Conservation (phyloP, 2,329 filamentous ascomycete species). For the Venturia asperata region DNA sequence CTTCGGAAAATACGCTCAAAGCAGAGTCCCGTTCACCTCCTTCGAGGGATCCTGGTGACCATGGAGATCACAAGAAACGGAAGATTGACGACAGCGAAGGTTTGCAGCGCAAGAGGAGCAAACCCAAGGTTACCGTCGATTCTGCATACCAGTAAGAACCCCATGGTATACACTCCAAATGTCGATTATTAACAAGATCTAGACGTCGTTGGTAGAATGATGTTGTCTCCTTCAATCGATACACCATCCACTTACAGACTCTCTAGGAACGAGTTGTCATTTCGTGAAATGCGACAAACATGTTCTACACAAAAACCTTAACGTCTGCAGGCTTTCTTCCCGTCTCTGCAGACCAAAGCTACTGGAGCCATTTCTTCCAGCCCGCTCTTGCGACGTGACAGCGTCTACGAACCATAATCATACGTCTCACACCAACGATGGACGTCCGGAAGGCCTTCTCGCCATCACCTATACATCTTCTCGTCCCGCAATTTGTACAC, state of each 20-base stretch:
- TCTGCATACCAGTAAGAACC: constrained; percentile 7
- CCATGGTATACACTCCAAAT: background rate
- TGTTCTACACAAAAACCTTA: background rate
- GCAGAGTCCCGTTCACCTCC: constrained; percentile 4
- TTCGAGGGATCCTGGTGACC: background rate
- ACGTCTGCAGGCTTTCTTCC: background rate
- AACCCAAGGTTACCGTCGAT: constrained; percentile 1
- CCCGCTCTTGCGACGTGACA: background rate
- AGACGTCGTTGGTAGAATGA: constrained; percentile 13
- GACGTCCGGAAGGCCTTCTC: background rate
- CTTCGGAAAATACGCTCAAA: constrained; percentile 11
- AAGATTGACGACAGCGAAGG: constrained; percentile 8
- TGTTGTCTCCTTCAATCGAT: background rate
- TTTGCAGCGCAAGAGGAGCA: constrained; percentile 13
- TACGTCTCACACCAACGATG: background rate
- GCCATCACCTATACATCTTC: background rate
- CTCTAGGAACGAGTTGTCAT: background rate
- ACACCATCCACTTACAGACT: background rate
- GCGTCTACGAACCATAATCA: background rate
- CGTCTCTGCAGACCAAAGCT: background rate
- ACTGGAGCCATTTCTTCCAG: background rate
- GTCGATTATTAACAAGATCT: background rate
- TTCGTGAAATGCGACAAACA: background rate
- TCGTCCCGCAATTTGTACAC: background rate
- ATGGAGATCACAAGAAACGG: constrained; percentile 6